Base-by-base conservation (phyloP, 306 rosid genomes). In the Cucumis hystrix region DNA sequence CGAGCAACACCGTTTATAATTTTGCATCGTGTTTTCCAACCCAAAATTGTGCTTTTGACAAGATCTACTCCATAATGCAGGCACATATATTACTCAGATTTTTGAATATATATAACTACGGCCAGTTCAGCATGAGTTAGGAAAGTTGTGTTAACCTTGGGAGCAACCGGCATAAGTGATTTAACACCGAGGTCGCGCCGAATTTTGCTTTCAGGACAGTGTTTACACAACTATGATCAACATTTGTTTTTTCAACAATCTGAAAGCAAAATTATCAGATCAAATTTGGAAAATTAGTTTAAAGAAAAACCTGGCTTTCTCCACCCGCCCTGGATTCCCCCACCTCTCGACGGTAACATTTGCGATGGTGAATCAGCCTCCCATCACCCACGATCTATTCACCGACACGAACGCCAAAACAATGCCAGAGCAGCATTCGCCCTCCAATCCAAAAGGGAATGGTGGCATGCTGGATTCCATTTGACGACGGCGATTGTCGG, bases 401-500 rank as follows among this genome's bases (percentile, higher is more conserved):
- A 3, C 59, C 9, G 33, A 67, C 55, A 75, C 51, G 35, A 71
- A 20, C 76, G 58, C 35, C 58, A 70, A 25, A 47, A 45, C 77
- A 96, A 92, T 74, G 97, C 96, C 3, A 96, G 96, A 20, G 97
- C 97, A 71, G 86, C 83, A 66, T 92, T 92, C 85, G 97, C 90
- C 69, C 97, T 92, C 66, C 90, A 92, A 83, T 90, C 97, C 62
- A 88, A 84, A 70, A 59, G 76, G 35, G 41, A 70, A 21, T 93
- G 98, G 98, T 21, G 87, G 74, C 98, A 93, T 62, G 71, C 90
- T 76, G 97, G 98, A 28, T 93, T 89, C 86, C 98, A 93, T 70
- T 86, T 93, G 80, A 87, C 97, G 18, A 91, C 97, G 0, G 89
- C 98, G 39, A 91, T 93, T 2, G 98, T 93, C 11, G 98, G 97